Base-by-base conservation (phyloP, 2,329 filamentous ascomycete species). In the Colletotrichum orchidophilum region DNA sequence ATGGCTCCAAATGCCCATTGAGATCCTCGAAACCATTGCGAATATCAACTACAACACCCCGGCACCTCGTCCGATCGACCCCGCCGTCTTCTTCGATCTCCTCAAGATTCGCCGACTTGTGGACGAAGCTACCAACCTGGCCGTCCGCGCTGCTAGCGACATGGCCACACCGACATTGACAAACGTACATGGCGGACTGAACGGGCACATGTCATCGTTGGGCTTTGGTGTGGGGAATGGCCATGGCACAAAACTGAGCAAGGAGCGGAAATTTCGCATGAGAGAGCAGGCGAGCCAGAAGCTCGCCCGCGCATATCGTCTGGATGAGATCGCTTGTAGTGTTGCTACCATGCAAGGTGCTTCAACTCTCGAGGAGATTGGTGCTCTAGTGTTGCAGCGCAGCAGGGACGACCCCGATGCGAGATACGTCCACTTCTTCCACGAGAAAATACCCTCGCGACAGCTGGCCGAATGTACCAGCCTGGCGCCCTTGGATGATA, bases 381-480 rank as follows among this genome's bases (percentile, higher is more conserved):
- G 92, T 2, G 86, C 87, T 6, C 84, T 92, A 72, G 94, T 97
- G 35, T 82, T 96, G 72, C 90, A 93, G 78, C 87, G 93, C 72
- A 91, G 89, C 71, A 85, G 89, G n/a, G 79, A 86, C 61, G 91
- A 95, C 77, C 81, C 86, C 53, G 93, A 96, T 77, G 94, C 93
- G 31, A 93, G 92, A 80, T 96, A 96, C 78, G 94, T 96, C n/a
- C 93, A 96, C 78, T 96, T 96, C 82, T 97, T 97, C 80, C 93
- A 96, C 81, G 93, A 97, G 81, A 96, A 96, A 87, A 95, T 96
- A 29, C 92, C 93, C 1, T 93, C 90, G 50, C 85, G 92, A 52
- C 90, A 92, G 78, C 84, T 96, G 78, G 92, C 91, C 42, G 89
- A 94, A 76, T 91, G 88, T 75, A 95, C 93, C 9, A 91, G 89